Evolutionary conservation across 371 early-diverging fungal genomes (phyloP), one percentile per base, ranked within the genome.

Genomic region (Rhizopus delemar): DNA sequence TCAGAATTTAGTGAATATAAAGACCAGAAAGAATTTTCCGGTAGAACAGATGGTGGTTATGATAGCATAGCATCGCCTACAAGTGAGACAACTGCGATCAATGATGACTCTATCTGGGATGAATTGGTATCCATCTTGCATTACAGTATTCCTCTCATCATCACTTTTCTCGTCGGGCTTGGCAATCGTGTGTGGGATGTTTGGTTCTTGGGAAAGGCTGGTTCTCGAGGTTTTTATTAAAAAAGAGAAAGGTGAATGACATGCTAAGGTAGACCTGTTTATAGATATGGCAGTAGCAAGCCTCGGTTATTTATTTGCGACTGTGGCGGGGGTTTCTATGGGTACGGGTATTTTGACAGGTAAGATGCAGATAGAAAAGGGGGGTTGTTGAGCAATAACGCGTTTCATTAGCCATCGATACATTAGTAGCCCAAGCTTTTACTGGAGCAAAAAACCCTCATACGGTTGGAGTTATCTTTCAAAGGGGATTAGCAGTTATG

Each of bases 291-390:
- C 77, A 8, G 69, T 67, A 12, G 68, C 56, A 16, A 68, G 74
- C 55, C 66, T 77, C 13, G 71, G 66, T 8, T 53, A 54, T 43
- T 59, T 77, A 15, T 77, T 59, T 62, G 56, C 58, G 4, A 77
- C 70, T 4, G 64, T 77, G 1, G 59, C 59, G 35, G 74, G 77
- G 12, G 28, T 77, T 16, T 69, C 77, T 28, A 49, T 77, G 16
- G 77, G 77, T 16, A 55, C 45, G 35, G 78, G 78, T 8, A 51
- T 78, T 46, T 55, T 74, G 43, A 74, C 78, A 62, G 77, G 77
- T 77, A 63, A 16, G 29, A 22, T 22, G 22, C 22, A 22, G 0
- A 22, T 22, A 46, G 35, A 55, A 55, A 51, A 28, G 8, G n/a
- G n/a, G n/a, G n/a, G n/a, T n/a, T n/a, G n/a, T n/a, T n/a, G n/a